Evolutionary conservation across 345 rosid genomes (phyloP).

Genomic region (Pistacia integerrima): DNA sequence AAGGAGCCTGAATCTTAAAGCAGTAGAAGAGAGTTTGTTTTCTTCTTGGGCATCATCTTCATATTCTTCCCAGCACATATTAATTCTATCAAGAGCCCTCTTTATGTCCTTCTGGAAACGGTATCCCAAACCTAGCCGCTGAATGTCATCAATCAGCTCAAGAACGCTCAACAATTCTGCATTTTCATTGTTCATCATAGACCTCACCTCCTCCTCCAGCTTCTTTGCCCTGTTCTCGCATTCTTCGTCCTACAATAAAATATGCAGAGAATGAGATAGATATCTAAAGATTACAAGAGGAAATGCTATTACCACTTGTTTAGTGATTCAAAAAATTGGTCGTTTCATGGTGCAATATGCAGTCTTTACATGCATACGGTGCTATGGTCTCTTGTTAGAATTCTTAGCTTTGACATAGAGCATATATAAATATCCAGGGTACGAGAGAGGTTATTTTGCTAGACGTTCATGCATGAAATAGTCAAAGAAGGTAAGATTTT

Average conservation of each 20-base stretch:
- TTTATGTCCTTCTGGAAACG: constrained; percentile 37
- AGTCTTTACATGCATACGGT: no score
- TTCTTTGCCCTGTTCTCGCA: constrained; percentile 19
- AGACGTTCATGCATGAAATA: no score
- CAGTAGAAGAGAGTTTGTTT: constrained; percentile 25
- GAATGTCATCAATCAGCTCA: constrained; percentile 41
- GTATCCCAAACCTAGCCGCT: constrained; percentile 37
- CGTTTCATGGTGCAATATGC: no score
- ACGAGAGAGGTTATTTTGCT: no score
- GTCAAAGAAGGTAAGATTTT: no score
- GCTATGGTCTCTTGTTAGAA: no score
- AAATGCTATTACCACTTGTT: no score
- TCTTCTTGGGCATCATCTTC: not conserved
- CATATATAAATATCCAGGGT: no score
- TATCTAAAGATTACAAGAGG: not conserved
- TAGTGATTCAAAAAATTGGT: no score
- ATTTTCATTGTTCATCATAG: constrained; percentile 10
- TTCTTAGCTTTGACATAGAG: no score
- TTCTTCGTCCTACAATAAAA: constrained; percentile 11
- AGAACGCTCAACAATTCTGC: constrained; percentile 20
- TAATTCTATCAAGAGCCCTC: constrained; percentile 21
- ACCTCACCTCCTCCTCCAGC: constrained; percentile 37
- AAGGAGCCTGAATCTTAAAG: constrained; percentile 46
- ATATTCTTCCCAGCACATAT: not conserved
- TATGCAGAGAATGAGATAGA: not conserved